These are phyloP conservation scores for Chrysanthemum lavandulifolium DNA, from an alignment of 129 eudicot species.

Conservation along the genomic window DNA sequence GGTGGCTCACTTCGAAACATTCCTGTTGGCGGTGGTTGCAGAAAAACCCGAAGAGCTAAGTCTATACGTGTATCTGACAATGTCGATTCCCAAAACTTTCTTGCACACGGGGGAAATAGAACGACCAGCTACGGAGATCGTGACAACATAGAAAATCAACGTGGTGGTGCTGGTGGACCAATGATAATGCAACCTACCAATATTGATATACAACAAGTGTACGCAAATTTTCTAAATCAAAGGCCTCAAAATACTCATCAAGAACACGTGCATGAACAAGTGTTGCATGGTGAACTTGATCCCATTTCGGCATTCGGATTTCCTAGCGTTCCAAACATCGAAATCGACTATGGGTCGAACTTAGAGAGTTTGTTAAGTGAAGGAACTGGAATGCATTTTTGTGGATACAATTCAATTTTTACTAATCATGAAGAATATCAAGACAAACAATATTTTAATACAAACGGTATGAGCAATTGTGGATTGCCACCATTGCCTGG, in stretches of 20 bases:
- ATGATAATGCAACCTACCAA: constrained; percentile 26
- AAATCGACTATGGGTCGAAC: constrained; percentile 32
- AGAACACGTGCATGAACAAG: constrained; percentile 13
- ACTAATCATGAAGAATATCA: constrained; percentile 20
- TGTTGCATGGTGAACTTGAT: constrained; percentile 26
- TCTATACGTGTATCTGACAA: constrained; percentile 36
- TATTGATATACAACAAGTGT: constrained; percentile 68
- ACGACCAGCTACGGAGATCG: constrained; percentile 13
- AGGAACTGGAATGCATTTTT: constrained; percentile 30
- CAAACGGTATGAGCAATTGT: constrained; percentile 21
- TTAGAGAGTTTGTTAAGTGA: constrained; percentile 30
- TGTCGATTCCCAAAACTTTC: constrained; percentile 6
- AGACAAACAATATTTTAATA: constrained; percentile 26
- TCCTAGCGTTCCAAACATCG: constrained; percentile 24
- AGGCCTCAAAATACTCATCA: constrained; percentile 23
- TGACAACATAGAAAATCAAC: constrained; percentile 17
- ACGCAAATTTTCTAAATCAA: constrained; percentile 63
- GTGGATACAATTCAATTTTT: constrained; percentile 42
- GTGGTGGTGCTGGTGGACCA: constrained; percentile 27
- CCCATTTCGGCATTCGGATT: constrained; percentile 21
- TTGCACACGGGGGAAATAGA: constrained; percentile 3
- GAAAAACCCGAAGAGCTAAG: constrained; percentile 47
- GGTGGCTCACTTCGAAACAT: constrained; percentile 79
- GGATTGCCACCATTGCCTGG: constrained; percentile 68
- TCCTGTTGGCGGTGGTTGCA: constrained; percentile 74